These are phyloP conservation scores for Fagus sylvatica DNA, from an alignment of 306 rosid species.

Conservation along the genomic window DNA sequence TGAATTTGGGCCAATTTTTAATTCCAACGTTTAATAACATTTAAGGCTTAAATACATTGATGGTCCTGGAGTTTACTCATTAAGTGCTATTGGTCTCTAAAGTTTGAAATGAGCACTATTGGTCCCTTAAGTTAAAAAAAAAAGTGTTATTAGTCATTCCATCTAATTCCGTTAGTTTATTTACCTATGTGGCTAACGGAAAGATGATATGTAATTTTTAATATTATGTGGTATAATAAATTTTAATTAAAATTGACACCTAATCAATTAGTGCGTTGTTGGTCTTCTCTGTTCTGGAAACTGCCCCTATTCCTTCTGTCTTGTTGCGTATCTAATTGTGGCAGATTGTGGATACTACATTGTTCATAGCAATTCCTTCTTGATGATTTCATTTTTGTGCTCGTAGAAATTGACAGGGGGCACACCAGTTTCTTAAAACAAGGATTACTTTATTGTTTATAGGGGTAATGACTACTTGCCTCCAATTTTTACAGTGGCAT, in stretches of 20 bases:
- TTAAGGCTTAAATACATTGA: too few species aligned
- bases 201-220: background rate
- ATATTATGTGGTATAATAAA: background rate
- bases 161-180: too few species aligned
- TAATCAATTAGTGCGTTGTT: background rate
- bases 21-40: too few species aligned
- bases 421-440: conserved; percentile 84
- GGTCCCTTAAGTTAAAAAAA: too few species aligned
- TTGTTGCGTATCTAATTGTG: background rate
- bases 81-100: too few species aligned
- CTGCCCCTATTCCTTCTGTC: background rate
- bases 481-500: conserved; percentile 52
- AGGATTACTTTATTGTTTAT: conserved; percentile 77
- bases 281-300: conserved; percentile 5
- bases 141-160: too few species aligned
- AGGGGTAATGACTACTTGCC: conserved; percentile 93
- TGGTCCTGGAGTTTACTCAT: too few species aligned
- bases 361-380: conserved; percentile 10
- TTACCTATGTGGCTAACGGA: too few species aligned
- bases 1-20: background rate
- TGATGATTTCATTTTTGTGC: conserved; percentile 30
- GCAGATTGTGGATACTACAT: conserved; percentile 8
- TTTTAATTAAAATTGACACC: too few species aligned
- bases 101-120: too few species aligned
- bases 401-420: conserved; percentile 88